Evolutionary conservation across 2,329 filamentous ascomycete species (phyloP).

Genomic region (Didymella sp.): DNA sequence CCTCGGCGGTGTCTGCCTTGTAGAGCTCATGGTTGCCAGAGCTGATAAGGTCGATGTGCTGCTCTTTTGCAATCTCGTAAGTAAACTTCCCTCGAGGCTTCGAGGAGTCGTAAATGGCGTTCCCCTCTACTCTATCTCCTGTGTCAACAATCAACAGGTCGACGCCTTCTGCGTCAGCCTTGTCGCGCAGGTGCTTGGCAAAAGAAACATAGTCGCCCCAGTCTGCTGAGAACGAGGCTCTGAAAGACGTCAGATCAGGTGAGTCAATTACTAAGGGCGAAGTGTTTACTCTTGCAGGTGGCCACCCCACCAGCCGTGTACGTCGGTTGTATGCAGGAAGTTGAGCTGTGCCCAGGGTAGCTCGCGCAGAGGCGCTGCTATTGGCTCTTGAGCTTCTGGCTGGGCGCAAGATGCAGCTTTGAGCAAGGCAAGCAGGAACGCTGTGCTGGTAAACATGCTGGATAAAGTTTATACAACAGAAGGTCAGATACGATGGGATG

Average conservation of each 20-base stretch:
- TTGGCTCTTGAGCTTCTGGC: conserved; percentile 78
- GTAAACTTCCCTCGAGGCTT: conserved; percentile 86
- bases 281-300: conserved; percentile 81
- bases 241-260: conserved; percentile 45
- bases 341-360: conserved; percentile 94
- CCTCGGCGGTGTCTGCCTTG: conserved; percentile 75
- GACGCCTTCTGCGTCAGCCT: conserved; percentile 77
- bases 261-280: too few relatives aligned
- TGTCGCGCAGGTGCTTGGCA: conserved; percentile 77
- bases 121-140: conserved; percentile 91
- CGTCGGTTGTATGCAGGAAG: conserved; percentile 87
- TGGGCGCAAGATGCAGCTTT: conserved; percentile 66
- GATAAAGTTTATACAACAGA: conserved; percentile 5
- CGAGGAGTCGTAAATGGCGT: conserved; percentile 91
- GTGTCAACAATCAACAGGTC: conserved; percentile 96
- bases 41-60: conserved; percentile 82
- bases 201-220: conserved; percentile 99
- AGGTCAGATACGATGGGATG: conserved; percentile 3
- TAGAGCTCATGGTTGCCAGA: conserved; percentile 97
- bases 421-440: conserved; percentile 28
- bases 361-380: conserved; percentile 80
- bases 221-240: conserved; percentile 89
- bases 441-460: conserved; percentile 28
- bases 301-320: conserved; percentile 93
- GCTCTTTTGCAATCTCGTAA: conserved; percentile 83